A percentile compares a stretch with the other conserved stretches of the same genome.
These are phyloP conservation scores for Diversispora epigaea DNA, from an alignment of 192 early-diverging fungal genomes.

Conservation along the genomic window DNA sequence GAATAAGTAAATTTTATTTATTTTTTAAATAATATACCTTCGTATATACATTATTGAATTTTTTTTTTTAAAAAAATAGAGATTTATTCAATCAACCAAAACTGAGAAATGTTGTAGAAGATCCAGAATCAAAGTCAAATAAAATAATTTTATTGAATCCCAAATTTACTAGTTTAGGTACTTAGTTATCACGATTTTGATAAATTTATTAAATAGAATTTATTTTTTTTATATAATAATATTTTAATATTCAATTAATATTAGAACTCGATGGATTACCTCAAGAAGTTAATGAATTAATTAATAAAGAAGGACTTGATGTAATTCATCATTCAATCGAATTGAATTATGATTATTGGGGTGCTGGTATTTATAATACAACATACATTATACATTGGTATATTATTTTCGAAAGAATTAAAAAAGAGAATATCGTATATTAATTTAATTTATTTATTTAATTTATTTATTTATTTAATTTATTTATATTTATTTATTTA, in stretches of 20 bases:
- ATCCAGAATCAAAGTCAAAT: slow-evolving; percentile 52
- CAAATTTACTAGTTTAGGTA: slow-evolving; percentile 43
- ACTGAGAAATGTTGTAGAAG: slow-evolving; percentile 64
- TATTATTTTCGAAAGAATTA: neutral
- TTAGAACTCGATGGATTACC: slow-evolving; percentile 52
- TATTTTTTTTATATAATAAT: neutral
- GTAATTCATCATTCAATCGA: slow-evolving; percentile 56
- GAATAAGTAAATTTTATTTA: slow-evolving; percentile 32
- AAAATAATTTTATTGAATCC: slow-evolving; percentile 50
- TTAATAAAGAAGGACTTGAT: slow-evolving; percentile 48
- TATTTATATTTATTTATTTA: neutral
- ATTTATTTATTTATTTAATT: neutral
- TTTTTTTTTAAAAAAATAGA: slow-evolving; percentile 29
- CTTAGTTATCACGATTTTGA: neutral
- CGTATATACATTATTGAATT: neutral
- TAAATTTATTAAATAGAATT: neutral
- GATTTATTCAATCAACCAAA: slow-evolving; percentile 65
- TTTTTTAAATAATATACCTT: neutral
- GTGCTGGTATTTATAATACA: slow-evolving; percentile 55
- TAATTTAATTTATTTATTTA: neutral
- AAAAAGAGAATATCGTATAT: too few species aligned
- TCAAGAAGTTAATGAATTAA: slow-evolving; percentile 47
- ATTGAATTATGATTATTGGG: slow-evolving; percentile 88
- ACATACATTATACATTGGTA: neutral
- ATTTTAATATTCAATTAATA: neutral